Percentiles rank a stretch among this genome's conserved stretches.
phyloP scores from a whole-genome alignment of 192 early-diverging fungal species.

The Coemansia sp. region DNA sequence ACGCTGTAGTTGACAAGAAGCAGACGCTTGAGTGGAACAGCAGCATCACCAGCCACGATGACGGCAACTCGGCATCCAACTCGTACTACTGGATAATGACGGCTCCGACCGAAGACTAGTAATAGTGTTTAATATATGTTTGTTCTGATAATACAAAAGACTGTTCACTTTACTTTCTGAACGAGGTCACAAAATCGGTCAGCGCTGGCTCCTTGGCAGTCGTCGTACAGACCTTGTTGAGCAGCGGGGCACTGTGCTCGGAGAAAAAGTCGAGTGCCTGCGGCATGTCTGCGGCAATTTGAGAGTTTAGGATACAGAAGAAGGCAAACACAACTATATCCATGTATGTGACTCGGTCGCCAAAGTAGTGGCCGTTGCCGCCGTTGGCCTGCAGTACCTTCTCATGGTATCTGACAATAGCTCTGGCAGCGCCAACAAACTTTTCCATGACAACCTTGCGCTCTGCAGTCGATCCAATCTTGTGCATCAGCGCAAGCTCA shows the following conservation, averaged over 20 bases:
- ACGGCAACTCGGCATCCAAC: constrained; percentile 56
- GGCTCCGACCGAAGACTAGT: constrained; percentile 11
- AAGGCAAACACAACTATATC: constrained; percentile 17
- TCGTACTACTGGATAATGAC: constrained; percentile 56
- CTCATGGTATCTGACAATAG: constrained; percentile 28
- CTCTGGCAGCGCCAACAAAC: constrained; percentile 5
- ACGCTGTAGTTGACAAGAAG: constrained; percentile 48
- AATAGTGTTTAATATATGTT: constrained; percentile 1
- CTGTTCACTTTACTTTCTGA: neutral
- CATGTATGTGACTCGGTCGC: constrained; percentile 19
- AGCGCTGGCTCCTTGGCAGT: constrained; percentile 8
- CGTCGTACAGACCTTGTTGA: constrained; percentile 15
- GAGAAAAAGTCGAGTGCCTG: constrained; percentile 8
- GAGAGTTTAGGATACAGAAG: neutral
- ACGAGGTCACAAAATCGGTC: constrained; percentile 2
- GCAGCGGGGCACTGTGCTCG: constrained; percentile 10
- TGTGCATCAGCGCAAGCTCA: constrained; percentile 2
- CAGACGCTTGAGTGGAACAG: constrained; percentile 17
- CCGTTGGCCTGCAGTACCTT: constrained; percentile 41
- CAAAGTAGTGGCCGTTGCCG: too few relatives aligned
- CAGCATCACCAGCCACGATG: constrained; percentile 34
- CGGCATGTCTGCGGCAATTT: constrained; percentile 6
- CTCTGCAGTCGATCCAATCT: constrained; percentile 1
- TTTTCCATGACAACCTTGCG: constrained; percentile 13
- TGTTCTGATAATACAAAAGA: too few relatives aligned